phyloP scores from a whole-genome alignment of 1,284 basidiomycete species.

The Naganishia cerealis region DNA sequence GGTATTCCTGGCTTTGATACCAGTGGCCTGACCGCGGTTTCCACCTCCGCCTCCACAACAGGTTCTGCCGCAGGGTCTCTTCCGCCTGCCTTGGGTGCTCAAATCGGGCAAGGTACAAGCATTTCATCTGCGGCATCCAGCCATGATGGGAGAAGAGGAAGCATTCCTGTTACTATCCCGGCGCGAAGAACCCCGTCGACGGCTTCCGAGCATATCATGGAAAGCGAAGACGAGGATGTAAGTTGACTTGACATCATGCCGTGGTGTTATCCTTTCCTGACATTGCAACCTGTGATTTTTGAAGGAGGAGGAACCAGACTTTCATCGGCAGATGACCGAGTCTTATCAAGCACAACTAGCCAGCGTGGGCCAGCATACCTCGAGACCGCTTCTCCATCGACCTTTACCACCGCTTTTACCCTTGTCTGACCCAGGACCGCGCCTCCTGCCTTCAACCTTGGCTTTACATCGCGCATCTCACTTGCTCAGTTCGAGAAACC shows the following conservation, averaged over 20 bases:
- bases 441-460: slow-evolving; percentile 50
- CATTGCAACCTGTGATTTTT: neutral
- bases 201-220: slow-evolving; percentile 35
- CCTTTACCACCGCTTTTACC: slow-evolving; percentile 52
- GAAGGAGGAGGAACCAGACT: slow-evolving; percentile 6
- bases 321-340: slow-evolving; percentile 12
- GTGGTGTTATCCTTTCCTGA: neutral
- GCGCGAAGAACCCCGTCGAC: slow-evolving; percentile 17
- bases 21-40: slow-evolving; percentile 10
- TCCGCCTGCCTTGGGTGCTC: slow-evolving; percentile 28
- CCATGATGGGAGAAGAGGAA: slow-evolving; percentile 39
- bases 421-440: slow-evolving; percentile 53
- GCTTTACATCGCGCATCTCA: slow-evolving; percentile 53
- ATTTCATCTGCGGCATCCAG: slow-evolving; percentile 6
- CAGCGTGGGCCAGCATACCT: neutral
- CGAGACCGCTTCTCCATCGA: slow-evolving; percentile 33
- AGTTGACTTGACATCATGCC: slow-evolving; percentile 3
- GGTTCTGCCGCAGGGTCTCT: slow-evolving; percentile 1
- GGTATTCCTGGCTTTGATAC: slow-evolving; percentile 27
- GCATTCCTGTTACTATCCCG: slow-evolving; percentile 48
- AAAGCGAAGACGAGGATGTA: slow-evolving; percentile 40
- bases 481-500: slow-evolving; percentile 48
- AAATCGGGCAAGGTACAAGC: slow-evolving; percentile 19
- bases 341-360: slow-evolving; percentile 14
- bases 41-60: slow-evolving; percentile 15